Percentiles rank a stretch among this genome's conserved stretches.
These are phyloP conservation scores for Amniculicola lignicola DNA, from an alignment of 495 filamentous ascomycete species.

Conservation along the genomic window DNA sequence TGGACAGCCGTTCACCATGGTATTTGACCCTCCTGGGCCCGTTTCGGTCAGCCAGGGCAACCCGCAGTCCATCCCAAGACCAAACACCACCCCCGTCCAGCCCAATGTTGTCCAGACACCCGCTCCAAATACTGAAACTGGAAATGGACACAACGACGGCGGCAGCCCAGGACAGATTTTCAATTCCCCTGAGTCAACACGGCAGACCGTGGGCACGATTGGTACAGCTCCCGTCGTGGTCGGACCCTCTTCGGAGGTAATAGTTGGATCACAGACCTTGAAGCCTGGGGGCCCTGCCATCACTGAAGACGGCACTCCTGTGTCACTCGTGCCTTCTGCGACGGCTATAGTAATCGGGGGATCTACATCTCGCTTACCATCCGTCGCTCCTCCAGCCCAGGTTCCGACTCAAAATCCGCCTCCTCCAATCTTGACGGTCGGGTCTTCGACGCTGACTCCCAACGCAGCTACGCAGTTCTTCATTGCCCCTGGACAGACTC, in stretches of 20 bases:
- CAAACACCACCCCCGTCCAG: neutral
- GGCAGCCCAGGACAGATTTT: neutral
- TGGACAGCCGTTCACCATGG: conserved; percentile 1
- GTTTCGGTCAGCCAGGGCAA: neutral
- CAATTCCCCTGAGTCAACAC: conserved; percentile 5
- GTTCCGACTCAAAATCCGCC: conserved; percentile 6
- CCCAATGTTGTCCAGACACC: neutral
- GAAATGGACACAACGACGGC: conserved; percentile 2
- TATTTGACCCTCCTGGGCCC: neutral
- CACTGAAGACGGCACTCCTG: conserved; percentile 29
- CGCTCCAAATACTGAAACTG: neutral
- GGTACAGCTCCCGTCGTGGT: conserved; percentile 18
- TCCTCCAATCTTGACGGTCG: conserved; percentile 39
- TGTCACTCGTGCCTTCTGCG: conserved; percentile 34
- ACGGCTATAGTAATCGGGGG: conserved; percentile 32
- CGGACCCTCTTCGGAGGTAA: conserved; percentile 21
- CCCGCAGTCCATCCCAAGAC: neutral
- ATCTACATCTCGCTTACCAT: conserved; percentile 23
- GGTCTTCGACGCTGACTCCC: conserved; percentile 33
- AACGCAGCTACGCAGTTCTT: conserved; percentile 42
- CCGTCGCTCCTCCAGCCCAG: neutral
- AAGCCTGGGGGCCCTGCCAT: conserved; percentile 32
- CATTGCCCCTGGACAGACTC: conserved; percentile 32
- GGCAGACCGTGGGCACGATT: conserved; percentile 18
- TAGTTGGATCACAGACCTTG: conserved; percentile 34